Conservation (phyloP, 1,284 basidiomycete species). For the Cerrena zonata region DNA sequence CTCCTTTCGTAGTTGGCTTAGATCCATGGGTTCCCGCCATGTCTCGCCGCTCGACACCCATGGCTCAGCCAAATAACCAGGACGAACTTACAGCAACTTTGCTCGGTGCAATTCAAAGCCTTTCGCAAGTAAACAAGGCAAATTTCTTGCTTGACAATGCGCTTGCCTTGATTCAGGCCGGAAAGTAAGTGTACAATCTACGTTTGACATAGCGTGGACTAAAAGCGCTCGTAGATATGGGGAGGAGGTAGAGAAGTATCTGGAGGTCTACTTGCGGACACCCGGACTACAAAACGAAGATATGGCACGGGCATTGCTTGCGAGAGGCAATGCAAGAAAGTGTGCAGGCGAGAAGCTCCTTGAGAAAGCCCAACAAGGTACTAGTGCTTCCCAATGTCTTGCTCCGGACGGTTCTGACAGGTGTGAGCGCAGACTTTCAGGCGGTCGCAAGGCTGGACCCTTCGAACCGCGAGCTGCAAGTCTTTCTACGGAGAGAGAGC, state of each 20-base stretch:
- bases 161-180: conserved; percentile 48
- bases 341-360: conserved; percentile 48
- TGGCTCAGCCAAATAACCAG: conserved; percentile 14
- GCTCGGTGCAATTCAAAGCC: conserved; percentile 46
- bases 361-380: conserved; percentile 53
- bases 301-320: conserved; percentile 47
- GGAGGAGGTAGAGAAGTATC: conserved; percentile 53
- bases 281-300: conserved; percentile 49
- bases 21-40: conserved; percentile 22
- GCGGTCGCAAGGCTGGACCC: conserved; percentile 54
- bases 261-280: conserved; percentile 59
- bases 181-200: conserved; percentile 26
- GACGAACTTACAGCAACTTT: conserved; percentile 59
- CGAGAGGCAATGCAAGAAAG: conserved; percentile 53
- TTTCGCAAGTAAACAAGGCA: conserved; percentile 47
- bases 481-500: conserved; percentile 42
- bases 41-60: conserved; percentile 16
- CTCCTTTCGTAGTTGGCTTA: not conserved
- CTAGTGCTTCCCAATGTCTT: conserved; percentile 10
- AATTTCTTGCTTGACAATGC: conserved; percentile 55
- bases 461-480: conserved; percentile 47
- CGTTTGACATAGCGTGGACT: not conserved
- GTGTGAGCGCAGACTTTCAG: conserved; percentile 43
- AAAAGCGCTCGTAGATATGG: conserved; percentile 42
- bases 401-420: not conserved